phyloP scores from a whole-genome alignment of 2,329 filamentous ascomycete genomes.

The Elsinoe batatas region DNA sequence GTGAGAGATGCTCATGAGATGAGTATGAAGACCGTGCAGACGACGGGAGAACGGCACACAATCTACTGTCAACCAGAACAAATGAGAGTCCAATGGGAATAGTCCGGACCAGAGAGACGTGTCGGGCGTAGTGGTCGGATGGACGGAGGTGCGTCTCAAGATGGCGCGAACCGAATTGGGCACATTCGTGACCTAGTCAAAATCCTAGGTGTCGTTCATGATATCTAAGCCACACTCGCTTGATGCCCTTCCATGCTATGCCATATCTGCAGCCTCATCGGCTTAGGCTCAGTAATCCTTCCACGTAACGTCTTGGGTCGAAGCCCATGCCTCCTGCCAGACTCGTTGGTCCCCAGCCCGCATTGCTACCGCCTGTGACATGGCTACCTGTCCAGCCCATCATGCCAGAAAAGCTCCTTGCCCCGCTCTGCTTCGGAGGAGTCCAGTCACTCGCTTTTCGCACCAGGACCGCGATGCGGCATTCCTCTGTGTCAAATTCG shows the following conservation, averaged over 20 bases:
- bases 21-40: too few species aligned
- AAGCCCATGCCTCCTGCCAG: conserved; percentile 65
- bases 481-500: conserved; percentile 13
- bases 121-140: not conserved
- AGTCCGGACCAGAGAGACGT: not conserved
- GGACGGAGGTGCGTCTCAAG: not conserved
- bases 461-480: conserved; percentile 36
- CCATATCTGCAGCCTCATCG: not conserved
- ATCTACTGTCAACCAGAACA: not conserved
- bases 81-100: not conserved
- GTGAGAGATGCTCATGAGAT: too few species aligned
- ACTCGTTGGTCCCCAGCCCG: conserved; percentile 48
- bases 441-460: conserved; percentile 30
- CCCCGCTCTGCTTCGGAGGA: conserved; percentile 15
- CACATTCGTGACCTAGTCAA: too few species aligned
- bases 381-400: conserved; percentile 23
- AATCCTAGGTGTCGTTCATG: not conserved
- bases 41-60: not conserved
- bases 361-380: conserved; percentile 30
- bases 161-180: too few species aligned
- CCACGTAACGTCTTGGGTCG: conserved; percentile 51
- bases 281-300: conserved; percentile 16
- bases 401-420: conserved; percentile 23
- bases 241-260: not conserved
- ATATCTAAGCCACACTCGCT: not conserved